Base-by-base conservation (phyloP, 306 rosid species). In the Morella rubra region DNA sequence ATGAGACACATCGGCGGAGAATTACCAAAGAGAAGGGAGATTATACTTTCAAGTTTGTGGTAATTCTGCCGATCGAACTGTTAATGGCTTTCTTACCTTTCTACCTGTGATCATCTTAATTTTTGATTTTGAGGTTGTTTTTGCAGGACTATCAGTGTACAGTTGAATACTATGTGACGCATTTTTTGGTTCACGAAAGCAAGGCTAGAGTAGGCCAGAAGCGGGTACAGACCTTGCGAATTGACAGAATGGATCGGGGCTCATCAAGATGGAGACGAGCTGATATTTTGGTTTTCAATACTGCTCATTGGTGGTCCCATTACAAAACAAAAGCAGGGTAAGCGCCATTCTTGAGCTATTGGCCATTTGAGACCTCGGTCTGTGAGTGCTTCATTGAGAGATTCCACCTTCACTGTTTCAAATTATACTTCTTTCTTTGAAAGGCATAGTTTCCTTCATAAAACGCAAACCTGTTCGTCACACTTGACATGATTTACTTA, bases 251-350 rank as follows among this genome's bases (percentile, higher is more conserved):
- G 40, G 96, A 95, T 85, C 98, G 82, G 3, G 85, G 98, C 58
- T 87, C 97, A 6, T 89, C 98, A 1, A 86, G 97, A 84, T 95
- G 98, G 98, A 87, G 88, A 79, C 96, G 87, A 61, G 97, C 98
- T 79, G 91, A 92, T 86, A 73, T 92, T 83, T 81, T 95, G 90
- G 81, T 95, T 76, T 92, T 95, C 82, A 95, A 95, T 79, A 87
- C 97, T 50, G 98, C 96, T 51, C 97, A 95, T 88, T 92, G 98
- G 98, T 92, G 98, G 98, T 86, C 97, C 20, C 97, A 95, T 88
- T 84, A 77, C 88, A 95, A 95, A 82, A 95, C 97, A 69, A 83
- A 95, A 83, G 85, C 97, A 11, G 97, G 99, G 99, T 95, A 71
- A 86, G 95, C 77, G 58, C 70, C 69, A 7, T 76, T 73, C 72